Evolutionary conservation across 441 rosid genomes (phyloP).

Genomic region (Jatropha podagrica): DNA sequence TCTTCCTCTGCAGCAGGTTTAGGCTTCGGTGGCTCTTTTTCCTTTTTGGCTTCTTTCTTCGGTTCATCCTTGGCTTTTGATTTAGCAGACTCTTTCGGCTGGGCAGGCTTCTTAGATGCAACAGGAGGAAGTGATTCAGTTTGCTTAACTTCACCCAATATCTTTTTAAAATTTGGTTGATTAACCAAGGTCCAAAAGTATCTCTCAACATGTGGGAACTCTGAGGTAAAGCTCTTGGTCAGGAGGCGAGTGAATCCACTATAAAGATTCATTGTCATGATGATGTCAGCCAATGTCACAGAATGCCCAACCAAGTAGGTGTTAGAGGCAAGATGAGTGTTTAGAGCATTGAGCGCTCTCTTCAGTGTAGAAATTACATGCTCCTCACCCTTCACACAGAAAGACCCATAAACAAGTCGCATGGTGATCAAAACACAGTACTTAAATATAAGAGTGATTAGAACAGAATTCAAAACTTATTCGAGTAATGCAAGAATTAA

Average conservation of each 20-base stretch:
- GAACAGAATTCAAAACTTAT: not conserved
- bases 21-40: conserved; percentile 57
- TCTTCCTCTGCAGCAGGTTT: conserved; percentile 46
- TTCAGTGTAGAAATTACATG: conserved; percentile 62
- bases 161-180: conserved; percentile 82
- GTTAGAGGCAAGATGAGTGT: conserved; percentile 64
- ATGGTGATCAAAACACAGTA: not conserved
- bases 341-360: conserved; percentile 77
- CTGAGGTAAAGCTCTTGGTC: conserved; percentile 81
- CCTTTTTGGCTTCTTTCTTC: conserved; percentile 58
- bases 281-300: conserved; percentile 80
- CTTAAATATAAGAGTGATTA: not conserved
- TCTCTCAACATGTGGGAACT: conserved; percentile 92
- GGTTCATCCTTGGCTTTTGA: conserved; percentile 63
- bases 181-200: conserved; percentile 97
- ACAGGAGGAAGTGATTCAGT: conserved; percentile 59
- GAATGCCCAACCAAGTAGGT: conserved; percentile 83
- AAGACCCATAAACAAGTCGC: not conserved
- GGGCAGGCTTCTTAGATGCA: conserved; percentile 59
- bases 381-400: conserved; percentile 66
- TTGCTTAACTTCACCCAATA: conserved; percentile 80
- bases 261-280: conserved; percentile 68
- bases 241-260: conserved; percentile 47
- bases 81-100: conserved; percentile 50
- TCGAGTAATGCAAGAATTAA: not conserved